Percentiles rank a stretch among this genome's conserved stretches.
Evolutionary conservation across 305 asterid species (phyloP).

Genomic region (Fraxinus dipetala): DNA sequence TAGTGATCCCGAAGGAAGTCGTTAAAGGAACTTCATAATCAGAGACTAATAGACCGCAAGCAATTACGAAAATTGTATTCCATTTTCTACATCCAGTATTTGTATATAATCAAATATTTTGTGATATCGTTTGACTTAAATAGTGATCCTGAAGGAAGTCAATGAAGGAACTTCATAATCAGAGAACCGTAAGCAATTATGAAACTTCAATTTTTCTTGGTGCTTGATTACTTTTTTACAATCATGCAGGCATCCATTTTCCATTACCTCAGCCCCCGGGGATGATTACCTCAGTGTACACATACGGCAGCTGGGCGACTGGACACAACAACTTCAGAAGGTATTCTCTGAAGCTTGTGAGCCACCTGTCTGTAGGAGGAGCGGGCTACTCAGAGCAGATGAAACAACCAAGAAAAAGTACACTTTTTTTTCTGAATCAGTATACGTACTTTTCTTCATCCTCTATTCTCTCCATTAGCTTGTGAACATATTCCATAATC

Average conservation of each 20-base stretch:
- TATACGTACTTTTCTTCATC: neutral
- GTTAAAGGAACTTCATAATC: neutral
- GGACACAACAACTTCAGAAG: slow-evolving; percentile 58
- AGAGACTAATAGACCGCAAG: neutral
- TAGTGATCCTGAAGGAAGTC: neutral
- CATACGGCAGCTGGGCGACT: slow-evolving; percentile 62
- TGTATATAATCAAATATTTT: neutral
- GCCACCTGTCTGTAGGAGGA: slow-evolving; percentile 68
- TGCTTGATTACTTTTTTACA: neutral
- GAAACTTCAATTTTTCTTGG: neutral
- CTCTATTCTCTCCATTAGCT: neutral
- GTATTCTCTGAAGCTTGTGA: slow-evolving; percentile 69
- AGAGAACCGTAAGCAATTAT: neutral
- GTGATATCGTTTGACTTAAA: neutral
- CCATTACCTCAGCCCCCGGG: slow-evolving; percentile 76
- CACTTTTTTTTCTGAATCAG: neutral
- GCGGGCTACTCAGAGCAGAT: slow-evolving; percentile 93
- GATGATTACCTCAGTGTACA: slow-evolving; percentile 59
- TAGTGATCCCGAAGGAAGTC: neutral
- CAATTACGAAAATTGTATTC: neutral
- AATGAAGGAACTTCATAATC: neutral
- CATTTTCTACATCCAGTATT: neutral
- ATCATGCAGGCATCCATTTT: slow-evolving; percentile 84
- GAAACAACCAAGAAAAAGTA: slow-evolving; percentile 80
- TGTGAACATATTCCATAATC: neutral